These are phyloP conservation scores for Schoenoplectus triqueter DNA, from an alignment of 202 grass and related monocot species.

Conservation along the genomic window DNA sequence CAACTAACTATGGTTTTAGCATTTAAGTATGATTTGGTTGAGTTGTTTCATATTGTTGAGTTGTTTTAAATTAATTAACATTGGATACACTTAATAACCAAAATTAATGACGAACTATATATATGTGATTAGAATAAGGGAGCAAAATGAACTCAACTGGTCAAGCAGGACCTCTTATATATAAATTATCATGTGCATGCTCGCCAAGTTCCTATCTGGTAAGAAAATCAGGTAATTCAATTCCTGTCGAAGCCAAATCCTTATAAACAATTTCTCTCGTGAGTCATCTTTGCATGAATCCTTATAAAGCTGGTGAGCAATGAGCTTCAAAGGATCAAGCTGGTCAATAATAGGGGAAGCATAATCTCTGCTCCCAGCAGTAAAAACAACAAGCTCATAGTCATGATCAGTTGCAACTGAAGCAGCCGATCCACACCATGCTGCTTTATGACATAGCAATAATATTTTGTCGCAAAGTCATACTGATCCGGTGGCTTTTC, in stretches of 20 bases:
- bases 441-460: neutral
- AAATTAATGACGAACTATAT: no score
- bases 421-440: neutral
- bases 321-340: neutral
- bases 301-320: neutral
- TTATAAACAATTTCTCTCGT: neutral
- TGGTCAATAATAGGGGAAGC: constrained; percentile 16
- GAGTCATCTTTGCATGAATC: neutral
- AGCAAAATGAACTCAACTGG: no score
- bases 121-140: no score
- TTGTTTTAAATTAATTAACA: no score
- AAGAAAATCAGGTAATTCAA: no score
- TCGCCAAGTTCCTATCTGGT: no score
- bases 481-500: neutral
- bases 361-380: neutral
- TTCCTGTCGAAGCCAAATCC: neutral
- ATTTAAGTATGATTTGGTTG: no score
- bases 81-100: no score
- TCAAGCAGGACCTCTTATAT: no score
- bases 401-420: neutral
- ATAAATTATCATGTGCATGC: no score
- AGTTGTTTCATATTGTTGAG: no score
- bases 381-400: constrained; percentile 16
- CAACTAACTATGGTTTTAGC: no score
- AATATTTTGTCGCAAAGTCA: neutral